A percentile compares a stretch with the other conserved stretches of the same genome.
phyloP scores from a whole-genome alignment of 345 rosid genomes.

The Eutrema heterophyllum region DNA sequence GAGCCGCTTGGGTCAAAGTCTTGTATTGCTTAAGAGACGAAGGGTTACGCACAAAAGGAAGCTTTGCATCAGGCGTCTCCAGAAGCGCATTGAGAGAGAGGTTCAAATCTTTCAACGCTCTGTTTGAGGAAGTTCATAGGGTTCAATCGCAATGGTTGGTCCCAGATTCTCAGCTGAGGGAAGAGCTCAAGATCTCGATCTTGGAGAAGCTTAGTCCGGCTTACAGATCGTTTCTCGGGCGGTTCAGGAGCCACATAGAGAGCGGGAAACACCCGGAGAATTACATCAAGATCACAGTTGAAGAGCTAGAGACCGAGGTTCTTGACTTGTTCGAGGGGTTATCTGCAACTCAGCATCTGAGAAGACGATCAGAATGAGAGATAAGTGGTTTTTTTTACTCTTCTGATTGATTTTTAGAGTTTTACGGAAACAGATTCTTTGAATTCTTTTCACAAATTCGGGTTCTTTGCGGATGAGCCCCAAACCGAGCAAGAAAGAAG shows the following conservation, averaged over 20 bases:
- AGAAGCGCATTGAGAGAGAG: slow-evolving; percentile 82
- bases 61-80: slow-evolving; percentile 86
- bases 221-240: slow-evolving; percentile 85
- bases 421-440: slow-evolving; percentile 30
- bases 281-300: slow-evolving; percentile 84
- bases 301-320: slow-evolving; percentile 81
- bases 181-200: slow-evolving; percentile 88
- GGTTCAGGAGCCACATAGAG: slow-evolving; percentile 91
- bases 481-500: slow-evolving; percentile 2
- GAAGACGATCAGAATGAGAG: slow-evolving; percentile 68
- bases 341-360: slow-evolving; percentile 70
- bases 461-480: slow-evolving; percentile 21
- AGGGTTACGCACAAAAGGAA: slow-evolving; percentile 76
- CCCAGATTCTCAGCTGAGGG: slow-evolving; percentile 79
- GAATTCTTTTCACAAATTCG: slow-evolving; percentile 25
- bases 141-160: slow-evolving; percentile 81
- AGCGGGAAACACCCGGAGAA: slow-evolving; percentile 94
- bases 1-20: slow-evolving; percentile 89
- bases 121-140: slow-evolving; percentile 86
- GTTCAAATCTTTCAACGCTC: slow-evolving; percentile 79
- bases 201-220: slow-evolving; percentile 86
- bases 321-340: slow-evolving; percentile 95
- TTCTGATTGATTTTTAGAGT: slow-evolving; percentile 27
- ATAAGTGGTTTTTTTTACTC: slow-evolving; percentile 19
- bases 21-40: slow-evolving; percentile 87